Evolutionary conservation across 257 asterid genomes (phyloP), one percentile per base, ranked within the genome.

Genomic region (Gynochthodes officinalis): DNA sequence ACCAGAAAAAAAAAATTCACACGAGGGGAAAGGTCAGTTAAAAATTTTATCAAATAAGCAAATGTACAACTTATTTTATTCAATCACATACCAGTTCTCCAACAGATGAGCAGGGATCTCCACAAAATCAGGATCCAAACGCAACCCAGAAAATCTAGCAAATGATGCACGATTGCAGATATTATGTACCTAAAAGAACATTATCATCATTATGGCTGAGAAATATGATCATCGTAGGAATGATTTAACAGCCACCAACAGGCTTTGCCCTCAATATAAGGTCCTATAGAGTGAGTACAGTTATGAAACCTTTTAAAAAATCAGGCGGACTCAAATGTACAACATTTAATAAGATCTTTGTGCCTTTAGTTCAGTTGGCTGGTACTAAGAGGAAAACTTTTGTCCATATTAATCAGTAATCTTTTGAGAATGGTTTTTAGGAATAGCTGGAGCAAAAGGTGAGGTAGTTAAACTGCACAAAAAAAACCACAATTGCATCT

Each of bases 111-210:
- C 93, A 32, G 98, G 99, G 62, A 95, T 90, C 88, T 95, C 99
- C 70, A 95, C 86, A 82, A 95, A 92, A 78, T 95, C 99, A 43
- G 98, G 95, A 80, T 95, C 98, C 88, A 92, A 71, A 72, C 91
- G 95, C 79, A 95, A 76, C 82, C 99, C 97, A 25, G 98, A 95
- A 87, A 91, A 90, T 82, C 94, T 83, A 64, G 96, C 84, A 81
- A 87, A 87, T 39, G 96, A 78, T 67, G 99, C 97, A 54, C 88
- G 87, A 64, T 87, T 94, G 93, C 99, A 94, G 70, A 81, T 80
- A 80, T 85, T 90, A 71, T 94, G 98, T 44, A 94, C 86, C 98
- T 94, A 86, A 70, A 76, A 68, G 75, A 25, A 62, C 80, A 86
- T 62, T 32, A 63, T 28, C 48, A 78, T 39, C 44, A 59, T 77